phyloP scores from a whole-genome alignment of 345 rosid species.

The Conringia planisiliqua region DNA sequence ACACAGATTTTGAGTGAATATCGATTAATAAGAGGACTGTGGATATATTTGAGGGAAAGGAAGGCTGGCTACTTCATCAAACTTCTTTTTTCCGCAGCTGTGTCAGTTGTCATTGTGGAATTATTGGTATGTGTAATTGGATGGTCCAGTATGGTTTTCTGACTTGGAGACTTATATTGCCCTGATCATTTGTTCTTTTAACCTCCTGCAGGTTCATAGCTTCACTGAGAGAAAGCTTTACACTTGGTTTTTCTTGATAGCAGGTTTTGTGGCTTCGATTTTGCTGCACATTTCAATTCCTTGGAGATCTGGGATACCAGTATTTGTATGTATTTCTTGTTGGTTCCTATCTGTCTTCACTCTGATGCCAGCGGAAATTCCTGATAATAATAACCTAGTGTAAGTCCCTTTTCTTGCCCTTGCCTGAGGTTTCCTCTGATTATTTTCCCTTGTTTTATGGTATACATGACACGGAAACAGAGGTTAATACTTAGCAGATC shows the following conservation, averaged over 20 bases:
- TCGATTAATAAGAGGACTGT: constrained; percentile 51
- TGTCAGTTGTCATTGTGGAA: constrained; percentile 67
- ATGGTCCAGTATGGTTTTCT: neutral
- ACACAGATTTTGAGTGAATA: constrained; percentile 67
- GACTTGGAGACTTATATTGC: neutral
- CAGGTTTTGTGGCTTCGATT: constrained; percentile 54
- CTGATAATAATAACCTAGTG: constrained; percentile 87
- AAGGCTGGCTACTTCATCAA: constrained; percentile 43
- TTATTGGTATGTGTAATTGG: constrained; percentile 56
- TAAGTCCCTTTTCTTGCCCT: constrained; percentile 39
- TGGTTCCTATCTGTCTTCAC: constrained; percentile 86
- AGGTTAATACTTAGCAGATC: neutral
- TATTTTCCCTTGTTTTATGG: neutral
- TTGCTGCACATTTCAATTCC: constrained; percentile 62
- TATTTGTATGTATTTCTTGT: constrained; percentile 70
- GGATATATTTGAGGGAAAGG: constrained; percentile 56
- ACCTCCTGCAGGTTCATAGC: constrained; percentile 77
- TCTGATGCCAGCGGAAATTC: constrained; percentile 97
- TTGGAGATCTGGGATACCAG: constrained; percentile 72
- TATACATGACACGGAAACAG: neutral
- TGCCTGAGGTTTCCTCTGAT: constrained; percentile 5
- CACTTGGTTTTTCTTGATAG: constrained; percentile 78
- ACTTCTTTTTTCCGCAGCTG: constrained; percentile 48
- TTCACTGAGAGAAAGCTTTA: constrained; percentile 90
- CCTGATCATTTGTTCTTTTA: constrained; percentile 26